A percentile compares a stretch with the other conserved stretches of the same genome.
phyloP scores from a whole-genome alignment of 2,329 filamentous ascomycete genomes.

The Tolypocladium endophyticum region DNA sequence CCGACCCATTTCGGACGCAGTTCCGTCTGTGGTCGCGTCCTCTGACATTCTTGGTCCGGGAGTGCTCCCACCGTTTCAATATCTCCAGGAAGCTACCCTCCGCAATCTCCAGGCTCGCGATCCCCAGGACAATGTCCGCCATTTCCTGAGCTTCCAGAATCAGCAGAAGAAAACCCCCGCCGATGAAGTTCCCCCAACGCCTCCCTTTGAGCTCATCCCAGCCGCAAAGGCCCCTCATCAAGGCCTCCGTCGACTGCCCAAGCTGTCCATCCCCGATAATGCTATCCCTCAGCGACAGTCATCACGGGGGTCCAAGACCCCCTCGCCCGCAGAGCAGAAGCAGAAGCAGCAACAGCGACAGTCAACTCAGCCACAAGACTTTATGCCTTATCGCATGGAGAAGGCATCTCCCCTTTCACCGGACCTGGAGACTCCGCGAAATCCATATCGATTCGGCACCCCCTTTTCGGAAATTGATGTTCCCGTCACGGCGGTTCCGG shows the following conservation, averaged over 20 bases:
- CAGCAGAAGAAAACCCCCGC: conserved; percentile 47
- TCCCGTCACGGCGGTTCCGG: conserved; percentile 62
- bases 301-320: conserved; percentile 16
- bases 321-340: conserved; percentile 15
- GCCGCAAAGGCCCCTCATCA: conserved; percentile 36
- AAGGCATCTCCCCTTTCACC: conserved; percentile 39
- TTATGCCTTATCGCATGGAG: conserved; percentile 42
- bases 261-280: conserved; percentile 46
- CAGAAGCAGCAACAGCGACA: conserved; percentile 14
- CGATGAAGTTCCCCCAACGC: conserved; percentile 55
- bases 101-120: conserved; percentile 61
- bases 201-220: conserved; percentile 56
- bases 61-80: conserved; percentile 49
- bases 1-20: conserved; percentile 63
- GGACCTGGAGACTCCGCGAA: conserved; percentile 45
- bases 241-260: conserved; percentile 49
- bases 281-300: conserved; percentile 16
- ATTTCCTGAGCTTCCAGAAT: conserved; percentile 82
- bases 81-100: conserved; percentile 65
- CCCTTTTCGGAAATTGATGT: conserved; percentile 88
- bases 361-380: conserved; percentile 18
- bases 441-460: conserved; percentile 67
- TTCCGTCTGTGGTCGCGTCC: conserved; percentile 78
- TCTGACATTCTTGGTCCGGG: conserved; percentile 78
- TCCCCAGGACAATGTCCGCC: conserved; percentile 84